Percentiles rank a stretch among this genome's conserved stretches.
phyloP scores from a whole-genome alignment of 345 rosid genomes.

The Garcia nutans region DNA sequence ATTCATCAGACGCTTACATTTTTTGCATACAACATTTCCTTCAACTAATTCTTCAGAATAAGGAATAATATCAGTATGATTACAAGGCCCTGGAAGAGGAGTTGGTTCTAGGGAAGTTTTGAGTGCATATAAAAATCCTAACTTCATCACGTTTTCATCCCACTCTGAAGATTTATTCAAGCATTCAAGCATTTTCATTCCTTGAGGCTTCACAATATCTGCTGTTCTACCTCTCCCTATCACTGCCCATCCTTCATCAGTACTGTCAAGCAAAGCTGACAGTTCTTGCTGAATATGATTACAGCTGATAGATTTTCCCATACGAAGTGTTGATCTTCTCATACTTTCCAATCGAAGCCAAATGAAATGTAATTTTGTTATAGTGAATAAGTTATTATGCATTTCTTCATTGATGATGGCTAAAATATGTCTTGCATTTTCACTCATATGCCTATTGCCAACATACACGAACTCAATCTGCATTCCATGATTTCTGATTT shows the following conservation, averaged over 20 bases:
- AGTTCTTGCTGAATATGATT: constrained; percentile 49
- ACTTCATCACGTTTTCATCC: constrained; percentile 45
- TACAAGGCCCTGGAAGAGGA: constrained; percentile 32
- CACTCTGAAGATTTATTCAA: constrained; percentile 44
- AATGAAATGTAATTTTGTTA: constrained; percentile 46
- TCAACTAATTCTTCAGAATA: constrained; percentile 36
- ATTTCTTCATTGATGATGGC: constrained; percentile 36
- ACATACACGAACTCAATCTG: constrained; percentile 56
- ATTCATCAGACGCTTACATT: constrained; percentile 67
- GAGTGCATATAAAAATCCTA: constrained; percentile 53
- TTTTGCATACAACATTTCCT: constrained; percentile 44
- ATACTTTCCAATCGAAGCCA: constrained; percentile 72
- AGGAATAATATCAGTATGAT: constrained; percentile 38
- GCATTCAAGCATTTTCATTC: constrained; percentile 38
- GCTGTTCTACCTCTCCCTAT: constrained; percentile 48
- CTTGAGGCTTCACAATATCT: constrained; percentile 37
- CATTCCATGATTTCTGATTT: constrained; percentile 38
- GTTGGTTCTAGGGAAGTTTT: constrained; percentile 41
- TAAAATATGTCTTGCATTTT: constrained; percentile 24
- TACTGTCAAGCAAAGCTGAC: constrained; percentile 43
- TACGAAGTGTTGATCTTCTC: constrained; percentile 46
- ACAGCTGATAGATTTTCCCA: constrained; percentile 23
- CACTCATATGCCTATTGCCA: constrained; percentile 38
- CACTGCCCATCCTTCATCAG: constrained; percentile 56
- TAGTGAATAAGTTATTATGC: constrained; percentile 30